Evolutionary conservation across 1,139 yeast genomes (phyloP), one percentile per base, ranked within the genome.

Genomic region (Diutina ranongensis): DNA sequence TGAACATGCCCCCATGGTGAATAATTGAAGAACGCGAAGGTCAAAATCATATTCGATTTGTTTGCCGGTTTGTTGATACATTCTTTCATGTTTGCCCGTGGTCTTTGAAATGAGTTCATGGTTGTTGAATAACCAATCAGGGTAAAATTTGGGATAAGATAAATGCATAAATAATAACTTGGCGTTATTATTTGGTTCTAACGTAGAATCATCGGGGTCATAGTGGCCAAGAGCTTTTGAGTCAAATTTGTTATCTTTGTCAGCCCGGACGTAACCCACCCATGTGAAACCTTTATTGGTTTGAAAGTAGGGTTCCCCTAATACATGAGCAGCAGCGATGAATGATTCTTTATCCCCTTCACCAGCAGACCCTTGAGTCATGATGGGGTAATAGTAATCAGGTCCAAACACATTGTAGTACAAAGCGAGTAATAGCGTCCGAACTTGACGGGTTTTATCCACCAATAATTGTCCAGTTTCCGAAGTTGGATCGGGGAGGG

Each of bases 81-180:
- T 68, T 49, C 80, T 59, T 46, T 72, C 66, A 49, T 72, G 76
- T 18, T 63, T 57, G 10, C 64, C 67, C 4, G 28, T 15, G 13
- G 19, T 38, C 20, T 38, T 38, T 9, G 33, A 25, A 12, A 38
- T 20, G 10, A 38, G 42, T 25, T 40, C 81, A 47, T 68, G 60
- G 47, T 69, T 70, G 47, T 71, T 63, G 13, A 69, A 55, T 74
- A 65, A 49, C 63, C 75, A 68, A 49, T 66, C 62, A 15, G 83
- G 80, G 51, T 67, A 72, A 50, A 68, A 68, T 53, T 78, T 79
- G n/a, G 85, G 84, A 53, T 78, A 78, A n/a, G 82, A 75, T 50
- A 78, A 62, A 58, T 79, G 85, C 75, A 78, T 72, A 56, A 79
- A 70, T 3, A 68, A 50, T 19, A 77, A 52, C 55, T 59, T 56